Conservation (phyloP, 2,329 filamentous ascomycete species). For the Purpureocillium takamizusanense region DNA sequence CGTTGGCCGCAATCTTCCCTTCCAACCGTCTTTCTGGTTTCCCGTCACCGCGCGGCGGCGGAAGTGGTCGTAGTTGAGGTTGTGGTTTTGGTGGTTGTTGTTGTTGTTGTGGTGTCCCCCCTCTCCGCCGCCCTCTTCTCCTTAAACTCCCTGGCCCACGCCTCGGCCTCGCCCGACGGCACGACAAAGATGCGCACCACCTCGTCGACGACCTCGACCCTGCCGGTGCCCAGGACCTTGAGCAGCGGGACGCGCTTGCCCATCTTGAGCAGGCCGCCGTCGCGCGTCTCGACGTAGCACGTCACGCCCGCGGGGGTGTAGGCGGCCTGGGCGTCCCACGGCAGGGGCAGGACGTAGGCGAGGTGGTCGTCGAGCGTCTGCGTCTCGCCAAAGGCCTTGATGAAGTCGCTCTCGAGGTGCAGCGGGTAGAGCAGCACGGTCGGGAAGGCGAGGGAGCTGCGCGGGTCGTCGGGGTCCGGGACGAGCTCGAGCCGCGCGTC, state of each 20-base stretch:
- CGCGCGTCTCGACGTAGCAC: constrained; percentile 78
- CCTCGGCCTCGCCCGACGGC: constrained; percentile 57
- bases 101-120: constrained; percentile 9
- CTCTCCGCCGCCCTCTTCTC: constrained; percentile 51
- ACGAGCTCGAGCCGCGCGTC: constrained; percentile 65
- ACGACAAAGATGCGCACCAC: constrained; percentile 77
- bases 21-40: no score
- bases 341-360: constrained; percentile 74
- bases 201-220: constrained; percentile 80
- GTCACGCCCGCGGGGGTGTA: constrained; percentile 64
- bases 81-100: no score
- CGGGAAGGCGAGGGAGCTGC: constrained; percentile 66
- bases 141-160: constrained; percentile 85
- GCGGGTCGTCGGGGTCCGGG: constrained; percentile 64
- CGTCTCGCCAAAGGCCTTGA: constrained; percentile 77
- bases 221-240: constrained; percentile 65
- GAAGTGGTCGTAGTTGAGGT: no score
- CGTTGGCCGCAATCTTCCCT: no score
- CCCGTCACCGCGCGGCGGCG: no score
- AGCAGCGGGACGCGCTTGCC: constrained; percentile 75
- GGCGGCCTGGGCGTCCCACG: constrained; percentile 67
- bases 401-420: constrained; percentile 75
- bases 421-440: constrained; percentile 78
- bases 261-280: constrained; percentile 77
- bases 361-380: constrained; percentile 71